Evolutionary conservation across 257 asterid species (phyloP).

Genomic region (Lavandula angustifolia): DNA sequence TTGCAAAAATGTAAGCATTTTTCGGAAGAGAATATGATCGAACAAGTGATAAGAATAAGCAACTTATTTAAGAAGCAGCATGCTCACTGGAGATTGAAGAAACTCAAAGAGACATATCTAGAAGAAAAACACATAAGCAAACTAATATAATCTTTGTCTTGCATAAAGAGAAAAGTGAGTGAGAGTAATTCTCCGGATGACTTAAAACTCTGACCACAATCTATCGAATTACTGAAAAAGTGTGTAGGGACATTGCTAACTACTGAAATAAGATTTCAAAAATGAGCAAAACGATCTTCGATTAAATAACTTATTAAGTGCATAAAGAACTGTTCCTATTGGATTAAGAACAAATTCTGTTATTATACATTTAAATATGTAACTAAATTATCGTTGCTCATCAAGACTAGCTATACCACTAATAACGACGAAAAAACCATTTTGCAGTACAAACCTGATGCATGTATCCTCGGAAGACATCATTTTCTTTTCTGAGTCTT

Average conservation of each 20-base stretch:
- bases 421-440: constrained; percentile 14
- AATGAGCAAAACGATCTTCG: not conserved
- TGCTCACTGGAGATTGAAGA: not conserved
- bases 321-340: constrained; percentile 8
- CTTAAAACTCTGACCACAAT: not conserved
- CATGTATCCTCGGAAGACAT: constrained; percentile 74
- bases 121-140: constrained; percentile 15
- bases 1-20: too few species aligned
- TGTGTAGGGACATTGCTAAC: not conserved
- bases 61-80: constrained; percentile 8
- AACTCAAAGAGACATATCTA: not conserved
- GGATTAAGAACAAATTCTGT: constrained; percentile 1
- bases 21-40: not conserved
- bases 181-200: constrained; percentile 14
- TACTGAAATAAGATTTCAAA: not conserved
- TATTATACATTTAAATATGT: not conserved
- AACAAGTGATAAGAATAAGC: constrained; percentile 6
- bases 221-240: constrained; percentile 13
- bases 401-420: constrained; percentile 11
- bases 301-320: not conserved
- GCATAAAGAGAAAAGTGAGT: not conserved
- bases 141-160: constrained; percentile 5
- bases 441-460: constrained; percentile 62
- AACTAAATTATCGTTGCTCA: constrained; percentile 8
- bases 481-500: constrained; percentile 72